Evolutionary conservation across 2,329 filamentous ascomycete genomes (phyloP), one percentile per base, ranked within the genome.

Genomic region (Penicillium freii): DNA sequence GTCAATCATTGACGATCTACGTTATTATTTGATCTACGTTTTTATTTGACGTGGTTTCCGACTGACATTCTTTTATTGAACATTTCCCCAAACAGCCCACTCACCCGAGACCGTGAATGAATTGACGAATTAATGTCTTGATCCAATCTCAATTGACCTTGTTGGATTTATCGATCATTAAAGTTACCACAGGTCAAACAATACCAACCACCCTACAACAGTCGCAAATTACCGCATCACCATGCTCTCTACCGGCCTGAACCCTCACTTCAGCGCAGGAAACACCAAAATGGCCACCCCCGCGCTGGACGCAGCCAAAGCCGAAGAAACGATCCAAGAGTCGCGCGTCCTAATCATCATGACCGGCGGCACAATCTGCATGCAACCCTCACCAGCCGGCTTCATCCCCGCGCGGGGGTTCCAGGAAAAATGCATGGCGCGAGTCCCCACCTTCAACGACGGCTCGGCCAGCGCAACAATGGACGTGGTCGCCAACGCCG

Each of bases 341-440:
- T 91, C 90, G 25, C 83, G 90, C 57, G 89, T 97, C 13, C 81
- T 97, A 63, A 89, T 96, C 68, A 90, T 96, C 74, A 93, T 95
- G 79, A 96, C 92, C 13, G 92, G 90, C 71, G 77, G 73, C 54
- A 77, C 75, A n/a, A 96, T 96, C 68, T 96, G 91, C 77, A 96
- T 97, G 92, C 86, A 88, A 70, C 87, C 87, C 54, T 91, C 91
- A 10, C 82, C 84, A 9, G 85, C 91, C 64, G 92, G 92, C 1
- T 85, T 96, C 53, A 82, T 94, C 36, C 92, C 92, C 6, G 89
- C 90, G 55, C 80, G 85, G 66, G 88, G 89, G 4, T 96, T 97
- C 71, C 80, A 96, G 44, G 84, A 94, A 67, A 86, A 86, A 64
- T 91, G 91, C 67, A 88, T 97, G 80, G 88, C 89, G 4, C 89